Evolutionary conservation across 192 early-diverging fungal species (phyloP).

Genomic region (Backusella morwellensis): DNA sequence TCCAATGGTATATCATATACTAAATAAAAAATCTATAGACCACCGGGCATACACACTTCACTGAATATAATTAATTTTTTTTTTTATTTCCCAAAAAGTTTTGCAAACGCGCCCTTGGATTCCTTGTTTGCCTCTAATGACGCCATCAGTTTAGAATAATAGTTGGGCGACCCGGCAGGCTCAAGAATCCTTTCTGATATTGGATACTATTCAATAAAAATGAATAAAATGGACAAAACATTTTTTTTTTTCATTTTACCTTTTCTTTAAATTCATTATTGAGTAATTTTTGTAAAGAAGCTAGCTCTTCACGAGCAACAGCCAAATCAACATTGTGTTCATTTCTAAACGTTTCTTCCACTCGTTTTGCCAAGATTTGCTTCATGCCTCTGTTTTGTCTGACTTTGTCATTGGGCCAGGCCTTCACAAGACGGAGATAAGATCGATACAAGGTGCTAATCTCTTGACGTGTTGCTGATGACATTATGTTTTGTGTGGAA

Average conservation of each 20-base stretch:
- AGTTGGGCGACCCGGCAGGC: slow-evolving; percentile 56
- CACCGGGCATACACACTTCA: slow-evolving; percentile 34
- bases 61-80: slow-evolving; percentile 23
- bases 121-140: slow-evolving; percentile 51
- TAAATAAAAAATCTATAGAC: neutral
- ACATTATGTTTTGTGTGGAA: neutral
- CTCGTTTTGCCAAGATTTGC: slow-evolving; percentile 50
- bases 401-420: slow-evolving; percentile 69
- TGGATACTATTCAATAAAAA: slow-evolving; percentile 43
- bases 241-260: slow-evolving; percentile 15
- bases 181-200: slow-evolving; percentile 50
- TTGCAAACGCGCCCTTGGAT: slow-evolving; percentile 34
- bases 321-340: slow-evolving; percentile 25
- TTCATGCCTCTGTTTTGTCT: slow-evolving; percentile 70
- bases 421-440: slow-evolving; percentile 56
- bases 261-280: slow-evolving; percentile 53
- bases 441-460: slow-evolving; percentile 47
- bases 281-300: slow-evolving; percentile 42
- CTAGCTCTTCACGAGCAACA: slow-evolving; percentile 39
- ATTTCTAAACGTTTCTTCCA: slow-evolving; percentile 45
- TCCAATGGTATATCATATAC: neutral
- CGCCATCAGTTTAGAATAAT: slow-evolving; percentile 49
- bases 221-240: neutral
- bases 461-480: slow-evolving; percentile 16
- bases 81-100: slow-evolving; percentile 15